A percentile compares a stretch with the other conserved stretches of the same genome.
Evolutionary conservation across 2,329 filamentous ascomycete species (phyloP).

Genomic region (Xylariaceae sp.): DNA sequence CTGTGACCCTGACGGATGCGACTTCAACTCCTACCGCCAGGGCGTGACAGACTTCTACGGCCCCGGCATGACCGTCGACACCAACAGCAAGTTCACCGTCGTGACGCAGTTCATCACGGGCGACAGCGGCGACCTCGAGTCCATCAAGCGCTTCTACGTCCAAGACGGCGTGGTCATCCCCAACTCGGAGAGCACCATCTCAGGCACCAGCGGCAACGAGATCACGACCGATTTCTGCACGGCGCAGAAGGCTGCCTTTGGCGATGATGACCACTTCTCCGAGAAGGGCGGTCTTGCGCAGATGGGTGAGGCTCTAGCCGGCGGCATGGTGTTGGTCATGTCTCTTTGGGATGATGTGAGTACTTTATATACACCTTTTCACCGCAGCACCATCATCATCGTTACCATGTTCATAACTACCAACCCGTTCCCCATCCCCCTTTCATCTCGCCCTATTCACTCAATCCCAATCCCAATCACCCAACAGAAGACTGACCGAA

Average conservation of each 20-base stretch:
- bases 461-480: no score
- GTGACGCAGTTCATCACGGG: constrained; percentile 55
- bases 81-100: constrained; percentile 53
- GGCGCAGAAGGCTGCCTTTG: constrained; percentile 52
- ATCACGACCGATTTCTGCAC: constrained; percentile 56
- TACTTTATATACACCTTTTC: background rate
- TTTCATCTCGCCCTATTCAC: background rate
- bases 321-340: constrained; percentile 61
- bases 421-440: background rate
- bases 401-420: background rate
- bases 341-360: constrained; percentile 54
- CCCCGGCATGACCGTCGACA: constrained; percentile 52
- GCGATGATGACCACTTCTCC: constrained; percentile 49
- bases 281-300: constrained; percentile 49
- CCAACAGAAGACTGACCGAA: no score
- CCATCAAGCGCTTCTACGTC: constrained; percentile 57
- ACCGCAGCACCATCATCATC: background rate
- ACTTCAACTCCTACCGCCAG: constrained; percentile 63
- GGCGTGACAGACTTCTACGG: constrained; percentile 60
- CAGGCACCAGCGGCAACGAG: constrained; percentile 29
- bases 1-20: constrained; percentile 64
- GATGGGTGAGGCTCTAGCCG: constrained; percentile 51
- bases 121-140: constrained; percentile 45
- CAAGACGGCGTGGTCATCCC: constrained; percentile 51
- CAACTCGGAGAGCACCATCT: constrained; percentile 36